Base-by-base conservation (phyloP, 1,284 basidiomycete species). In the Meira nashicola region DNA sequence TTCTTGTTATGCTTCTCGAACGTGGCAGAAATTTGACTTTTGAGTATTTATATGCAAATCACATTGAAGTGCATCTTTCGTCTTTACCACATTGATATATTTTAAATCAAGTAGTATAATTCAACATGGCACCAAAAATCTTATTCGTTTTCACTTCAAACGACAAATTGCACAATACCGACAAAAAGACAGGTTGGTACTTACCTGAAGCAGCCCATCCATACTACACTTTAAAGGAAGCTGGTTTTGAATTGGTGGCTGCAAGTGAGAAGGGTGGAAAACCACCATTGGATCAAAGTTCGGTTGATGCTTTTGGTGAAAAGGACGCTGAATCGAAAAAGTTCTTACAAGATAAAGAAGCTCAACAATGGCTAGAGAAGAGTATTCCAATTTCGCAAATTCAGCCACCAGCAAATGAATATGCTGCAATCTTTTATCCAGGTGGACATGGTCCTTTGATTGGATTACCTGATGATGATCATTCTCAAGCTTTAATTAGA, bases 71-170 rank as follows among this genome's bases (percentile, higher is more conserved):
- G n/a, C n/a, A n/a, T n/a, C n/a, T n/a, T n/a, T n/a, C n/a, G n/a
- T 33, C 28, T 33, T 33, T 4, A 33, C 28, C 28, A 33, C 8
- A 33, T 33, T 33, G 28, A 33, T 33, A 33, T 33, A 3, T 33
- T 4, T 33, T 8, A 33, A 3, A 33, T 33, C 28, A 33, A 33
- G 8, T 33, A 33, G 8, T 33, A 33, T 8, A 33, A 33, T 33
- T 33, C 28, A 33, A 33, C 28, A 33, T 33, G 28, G 21, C 57
- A 39, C 38, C 39, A 38, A 67, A 69, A 54, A 76, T 90, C 56
- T 86, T 90, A 67, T 86, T 90, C 78, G 85, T 90, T 14, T 84
- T 86, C 77, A 89, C 88, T 25, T 89, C 87, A 55, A 83, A 82
- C 66, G 80, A 84, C 79, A 84, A 84, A 39, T 84, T 84, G 39